These are phyloP conservation scores for Petunia hybrid DNA, from an alignment of 305 asterid species.

Conservation along the genomic window DNA sequence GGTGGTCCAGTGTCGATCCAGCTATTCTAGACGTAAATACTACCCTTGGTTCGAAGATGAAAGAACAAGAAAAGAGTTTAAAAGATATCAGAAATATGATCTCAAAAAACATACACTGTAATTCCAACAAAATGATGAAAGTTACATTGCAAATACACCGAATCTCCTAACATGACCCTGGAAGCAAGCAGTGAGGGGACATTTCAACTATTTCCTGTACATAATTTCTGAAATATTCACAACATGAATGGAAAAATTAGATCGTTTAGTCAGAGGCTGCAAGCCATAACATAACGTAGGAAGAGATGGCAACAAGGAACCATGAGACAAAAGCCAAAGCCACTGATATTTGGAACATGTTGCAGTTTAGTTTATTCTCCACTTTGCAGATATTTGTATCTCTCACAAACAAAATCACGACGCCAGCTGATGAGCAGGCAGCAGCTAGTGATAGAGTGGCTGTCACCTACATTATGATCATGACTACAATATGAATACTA, in stretches of 20 bases:
- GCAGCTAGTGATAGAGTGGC: conserved; percentile 87
- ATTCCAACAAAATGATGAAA: neutral
- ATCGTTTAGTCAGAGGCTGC: conserved; percentile 62
- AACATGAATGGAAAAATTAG: conserved; percentile 23
- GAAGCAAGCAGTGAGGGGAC: neutral
- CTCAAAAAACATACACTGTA: neutral
- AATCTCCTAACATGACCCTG: neutral
- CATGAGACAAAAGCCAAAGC: conserved; percentile 81
- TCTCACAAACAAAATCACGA: conserved; percentile 63
- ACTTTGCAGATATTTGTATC: conserved; percentile 66
- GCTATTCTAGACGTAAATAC: neutral
- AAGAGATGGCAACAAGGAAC: conserved; percentile 85
- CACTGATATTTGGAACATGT: conserved; percentile 73
- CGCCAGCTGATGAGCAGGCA: conserved; percentile 91
- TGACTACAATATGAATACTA: neutral
- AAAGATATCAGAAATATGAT: neutral
- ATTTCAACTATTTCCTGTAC: conserved; percentile 19
- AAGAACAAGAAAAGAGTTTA: neutral
- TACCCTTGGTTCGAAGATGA: neutral
- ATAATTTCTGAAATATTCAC: conserved; percentile 37
- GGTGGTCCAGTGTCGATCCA: too few relatives aligned
- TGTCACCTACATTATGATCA: conserved; percentile 64
- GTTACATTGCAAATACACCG: neutral
- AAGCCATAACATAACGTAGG: conserved; percentile 86
- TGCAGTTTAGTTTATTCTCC: conserved; percentile 56